Percentiles rank a stretch among this genome's conserved stretches.
Evolutionary conservation across 108 stramenopile species (phyloP).

Genomic region (Cylindrotheca fusiformis): DNA sequence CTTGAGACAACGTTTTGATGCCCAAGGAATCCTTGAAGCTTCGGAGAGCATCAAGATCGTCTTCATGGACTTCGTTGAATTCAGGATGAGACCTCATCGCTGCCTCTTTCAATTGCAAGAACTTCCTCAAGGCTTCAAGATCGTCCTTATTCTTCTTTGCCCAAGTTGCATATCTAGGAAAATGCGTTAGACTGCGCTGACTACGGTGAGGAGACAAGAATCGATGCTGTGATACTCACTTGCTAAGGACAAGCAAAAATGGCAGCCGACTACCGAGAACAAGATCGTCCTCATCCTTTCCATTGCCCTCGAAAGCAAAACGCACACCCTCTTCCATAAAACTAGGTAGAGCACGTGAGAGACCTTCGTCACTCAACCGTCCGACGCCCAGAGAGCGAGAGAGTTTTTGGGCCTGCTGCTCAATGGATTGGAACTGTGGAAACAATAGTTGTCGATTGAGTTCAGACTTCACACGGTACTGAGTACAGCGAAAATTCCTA

Average conservation of each 20-base stretch:
- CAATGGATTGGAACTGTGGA: constrained; percentile 40
- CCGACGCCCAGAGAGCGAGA: constrained; percentile 73
- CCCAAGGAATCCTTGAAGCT: constrained; percentile 54
- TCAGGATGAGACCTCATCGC: constrained; percentile 59
- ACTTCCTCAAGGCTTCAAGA: constrained; percentile 37
- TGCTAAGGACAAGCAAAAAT: constrained; percentile 62
- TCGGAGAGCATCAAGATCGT: constrained; percentile 54
- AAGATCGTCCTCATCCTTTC: constrained; percentile 46
- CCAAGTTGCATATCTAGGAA: constrained; percentile 53
- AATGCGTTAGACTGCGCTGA: not conserved
- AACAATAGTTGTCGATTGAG: not conserved
- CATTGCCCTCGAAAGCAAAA: constrained; percentile 71
- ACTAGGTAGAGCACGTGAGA: constrained; percentile 62
- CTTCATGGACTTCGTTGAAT: constrained; percentile 72
- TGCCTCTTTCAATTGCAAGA: constrained; percentile 54
- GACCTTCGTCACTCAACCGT: constrained; percentile 41
- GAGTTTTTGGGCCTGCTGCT: constrained; percentile 60
- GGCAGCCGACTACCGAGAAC: constrained; percentile 73
- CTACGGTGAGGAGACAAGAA: not conserved
- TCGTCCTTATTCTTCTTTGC: constrained; percentile 55
- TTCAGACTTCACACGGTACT: not conserved
- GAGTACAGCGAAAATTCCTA: constrained; percentile 8
- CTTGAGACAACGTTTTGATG: constrained; percentile 7
- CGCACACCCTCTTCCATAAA: constrained; percentile 78
- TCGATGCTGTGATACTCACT: constrained; percentile 39